These are phyloP conservation scores for Phoma sp. DNA, from an alignment of 2,329 filamentous ascomycete species.

Conservation along the genomic window DNA sequence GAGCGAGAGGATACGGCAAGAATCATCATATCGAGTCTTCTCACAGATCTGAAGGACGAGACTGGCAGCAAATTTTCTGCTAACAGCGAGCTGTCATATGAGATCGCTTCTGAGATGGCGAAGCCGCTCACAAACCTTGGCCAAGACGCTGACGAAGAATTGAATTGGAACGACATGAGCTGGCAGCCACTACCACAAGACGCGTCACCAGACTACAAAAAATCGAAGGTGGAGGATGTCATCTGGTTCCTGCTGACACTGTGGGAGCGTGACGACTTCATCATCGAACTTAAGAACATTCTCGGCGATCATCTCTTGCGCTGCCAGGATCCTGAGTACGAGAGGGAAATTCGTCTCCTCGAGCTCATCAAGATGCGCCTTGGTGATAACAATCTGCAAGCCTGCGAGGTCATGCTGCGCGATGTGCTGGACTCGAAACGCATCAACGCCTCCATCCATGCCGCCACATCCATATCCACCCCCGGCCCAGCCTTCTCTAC, in stretches of 20 bases:
- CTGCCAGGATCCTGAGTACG: constrained; percentile 68
- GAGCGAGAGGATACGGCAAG: constrained; percentile 78
- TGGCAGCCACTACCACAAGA: constrained; percentile 95
- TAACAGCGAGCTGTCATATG: constrained; percentile 69
- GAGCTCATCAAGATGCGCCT: constrained; percentile 88
- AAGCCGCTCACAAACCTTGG: constrained; percentile 64
- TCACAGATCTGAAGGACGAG: constrained; percentile 65
- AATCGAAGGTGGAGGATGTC: constrained; percentile 86
- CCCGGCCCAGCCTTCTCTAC: constrained; percentile 18
- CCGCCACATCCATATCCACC: constrained; percentile 20
- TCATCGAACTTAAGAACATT: constrained; percentile 89
- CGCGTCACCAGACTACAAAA: constrained; percentile 86
- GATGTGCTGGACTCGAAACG: constrained; percentile 84
- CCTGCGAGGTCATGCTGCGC: constrained; percentile 96
- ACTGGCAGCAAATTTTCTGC: constrained; percentile 53
- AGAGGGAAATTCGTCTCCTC: constrained; percentile 80
- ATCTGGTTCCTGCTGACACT: constrained; percentile 88
- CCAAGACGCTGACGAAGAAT: constrained; percentile 61
- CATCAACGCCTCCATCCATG: constrained; percentile 64
- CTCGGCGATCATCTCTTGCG: constrained; percentile 79
- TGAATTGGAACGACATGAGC: constrained; percentile 90
- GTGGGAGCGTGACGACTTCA: constrained; percentile 90
- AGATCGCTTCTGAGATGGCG: constrained; percentile 70
- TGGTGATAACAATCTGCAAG: constrained; percentile 83
- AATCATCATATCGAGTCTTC: constrained; percentile 75